Percentiles rank a stretch among this genome's conserved stretches.
Conservation (phyloP, 2,329 filamentous ascomycete genomes). For the Paecilomyces sp. region DNA sequence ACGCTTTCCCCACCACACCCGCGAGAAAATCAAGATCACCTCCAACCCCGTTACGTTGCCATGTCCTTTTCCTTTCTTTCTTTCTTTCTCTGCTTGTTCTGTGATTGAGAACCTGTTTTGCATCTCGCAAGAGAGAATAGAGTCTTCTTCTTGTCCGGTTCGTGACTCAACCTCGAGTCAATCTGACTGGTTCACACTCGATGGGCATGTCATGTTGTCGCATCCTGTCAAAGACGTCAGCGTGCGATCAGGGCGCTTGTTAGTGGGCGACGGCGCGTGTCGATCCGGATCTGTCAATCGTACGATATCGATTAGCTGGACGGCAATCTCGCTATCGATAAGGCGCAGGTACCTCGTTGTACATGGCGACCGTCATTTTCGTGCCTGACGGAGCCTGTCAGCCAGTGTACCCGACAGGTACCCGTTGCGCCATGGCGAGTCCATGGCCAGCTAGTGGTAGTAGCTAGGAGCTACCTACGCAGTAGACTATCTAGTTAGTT, state of each 20-base stretch:
- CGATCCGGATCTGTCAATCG: constrained; percentile 1
- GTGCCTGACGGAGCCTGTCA: background rate
- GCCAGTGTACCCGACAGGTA: constrained; percentile 1
- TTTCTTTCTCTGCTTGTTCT: too few relatives aligned
- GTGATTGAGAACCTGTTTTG: too few relatives aligned
- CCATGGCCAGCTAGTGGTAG: background rate
- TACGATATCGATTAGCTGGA: background rate
- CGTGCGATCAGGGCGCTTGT: constrained; percentile 1
- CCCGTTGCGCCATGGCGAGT: background rate
- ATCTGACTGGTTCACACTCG: background rate
- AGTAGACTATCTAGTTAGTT: too few relatives aligned
- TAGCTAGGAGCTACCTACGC: background rate
- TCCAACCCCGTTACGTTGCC: too few relatives aligned
- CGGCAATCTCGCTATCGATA: background rate
- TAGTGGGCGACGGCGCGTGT: background rate
- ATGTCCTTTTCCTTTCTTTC: too few relatives aligned
- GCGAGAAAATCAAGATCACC: background rate
- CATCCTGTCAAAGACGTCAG: constrained; percentile 1
- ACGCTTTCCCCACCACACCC: background rate
- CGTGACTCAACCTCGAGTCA: too few relatives aligned
- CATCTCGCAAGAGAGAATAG: too few relatives aligned
- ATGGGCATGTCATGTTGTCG: background rate
- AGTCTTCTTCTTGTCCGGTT: too few relatives aligned
- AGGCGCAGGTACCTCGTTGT: constrained; percentile 2
- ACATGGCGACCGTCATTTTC: background rate